phyloP scores from a whole-genome alignment of 2,329 filamentous ascomycete species.

The Sordariomycetes sp. region DNA sequence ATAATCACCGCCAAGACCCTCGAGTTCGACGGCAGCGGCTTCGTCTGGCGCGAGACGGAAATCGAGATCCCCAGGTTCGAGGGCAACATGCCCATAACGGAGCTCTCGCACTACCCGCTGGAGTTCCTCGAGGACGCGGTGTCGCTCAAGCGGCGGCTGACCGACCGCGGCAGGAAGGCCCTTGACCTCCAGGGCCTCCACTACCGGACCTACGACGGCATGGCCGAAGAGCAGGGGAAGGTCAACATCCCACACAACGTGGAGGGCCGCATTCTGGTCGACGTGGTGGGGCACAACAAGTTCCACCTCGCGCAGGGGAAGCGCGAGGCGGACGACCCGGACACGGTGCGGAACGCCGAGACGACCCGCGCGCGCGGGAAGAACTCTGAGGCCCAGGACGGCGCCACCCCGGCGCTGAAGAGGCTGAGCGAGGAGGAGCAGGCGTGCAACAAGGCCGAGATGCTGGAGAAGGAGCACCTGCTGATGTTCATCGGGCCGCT shows the following conservation, averaged over 20 bases:
- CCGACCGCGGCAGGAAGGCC: constrained; percentile 23
- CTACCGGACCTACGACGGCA: constrained; percentile 29
- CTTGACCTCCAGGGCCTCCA: constrained; percentile 29
- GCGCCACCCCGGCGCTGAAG: constrained; percentile 8
- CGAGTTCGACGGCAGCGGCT: constrained; percentile 26
- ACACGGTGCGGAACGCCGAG: constrained; percentile 12
- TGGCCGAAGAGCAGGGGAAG: constrained; percentile 18
- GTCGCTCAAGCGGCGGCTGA: constrained; percentile 16
- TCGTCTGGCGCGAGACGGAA: constrained; percentile 25
- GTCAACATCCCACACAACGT: constrained; percentile 22
- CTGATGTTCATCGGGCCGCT: constrained; percentile 29
- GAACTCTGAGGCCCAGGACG: constrained; percentile 4
- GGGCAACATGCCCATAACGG: constrained; percentile 28
- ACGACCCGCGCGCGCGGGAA: constrained; percentile 1
- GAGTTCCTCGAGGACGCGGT: constrained; percentile 19
- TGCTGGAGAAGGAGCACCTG: constrained; percentile 24
- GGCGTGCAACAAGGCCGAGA: constrained; percentile 24
- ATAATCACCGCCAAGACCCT: constrained; percentile 21
- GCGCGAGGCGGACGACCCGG: constrained; percentile 21
- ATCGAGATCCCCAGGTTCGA: constrained; percentile 20
- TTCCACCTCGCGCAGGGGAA: constrained; percentile 23
- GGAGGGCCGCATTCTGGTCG: constrained; percentile 27
- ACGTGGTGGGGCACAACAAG: constrained; percentile 30
- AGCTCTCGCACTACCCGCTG: constrained; percentile 26
- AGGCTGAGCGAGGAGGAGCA: constrained; percentile 22